Evolutionary conservation across 805 yeast species (phyloP).

Genomic region (Jamesozyma piceae): DNA sequence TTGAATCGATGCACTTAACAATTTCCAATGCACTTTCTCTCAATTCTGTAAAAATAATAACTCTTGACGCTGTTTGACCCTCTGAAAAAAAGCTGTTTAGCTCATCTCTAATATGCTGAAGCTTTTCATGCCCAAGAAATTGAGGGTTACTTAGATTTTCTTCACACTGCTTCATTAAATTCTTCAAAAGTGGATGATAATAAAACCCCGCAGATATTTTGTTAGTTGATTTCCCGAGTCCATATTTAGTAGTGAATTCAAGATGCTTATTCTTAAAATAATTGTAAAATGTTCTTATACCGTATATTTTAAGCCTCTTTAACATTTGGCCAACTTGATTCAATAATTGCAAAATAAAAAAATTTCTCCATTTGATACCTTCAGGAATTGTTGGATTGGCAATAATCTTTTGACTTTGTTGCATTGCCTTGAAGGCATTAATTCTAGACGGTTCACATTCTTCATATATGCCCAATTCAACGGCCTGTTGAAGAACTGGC

Average conservation of each 20-base stretch:
- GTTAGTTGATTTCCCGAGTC: constrained; percentile 53
- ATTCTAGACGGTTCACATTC: constrained; percentile 57
- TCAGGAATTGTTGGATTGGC: constrained; percentile 49
- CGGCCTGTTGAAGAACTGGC: constrained; percentile 58
- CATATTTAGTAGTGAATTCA: constrained; percentile 51
- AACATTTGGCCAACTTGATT: constrained; percentile 65
- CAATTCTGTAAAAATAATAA: constrained; percentile 78
- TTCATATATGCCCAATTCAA: constrained; percentile 52
- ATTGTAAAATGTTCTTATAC: constrained; percentile 64
- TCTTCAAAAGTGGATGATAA: constrained; percentile 39
- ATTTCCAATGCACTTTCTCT: constrained; percentile 88
- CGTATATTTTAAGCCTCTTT: constrained; percentile 67
- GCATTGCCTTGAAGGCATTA: constrained; percentile 63
- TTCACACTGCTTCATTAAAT: constrained; percentile 39
- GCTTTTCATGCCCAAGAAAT: constrained; percentile 60
- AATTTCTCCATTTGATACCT: constrained; percentile 67
- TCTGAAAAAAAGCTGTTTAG: constrained; percentile 44
- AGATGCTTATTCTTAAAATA: constrained; percentile 52
- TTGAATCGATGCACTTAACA: constrained; percentile 49
- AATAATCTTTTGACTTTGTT: constrained; percentile 50
- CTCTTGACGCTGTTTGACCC: constrained; percentile 48
- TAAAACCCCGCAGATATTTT: constrained; percentile 55
- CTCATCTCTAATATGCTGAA: constrained; percentile 49
- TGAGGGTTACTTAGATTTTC: constrained; percentile 31
- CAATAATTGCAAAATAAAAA: constrained; percentile 45